Evolutionary conservation across 768 basidiomycete genomes (phyloP).

Genomic region (Asterophora parasitica): DNA sequence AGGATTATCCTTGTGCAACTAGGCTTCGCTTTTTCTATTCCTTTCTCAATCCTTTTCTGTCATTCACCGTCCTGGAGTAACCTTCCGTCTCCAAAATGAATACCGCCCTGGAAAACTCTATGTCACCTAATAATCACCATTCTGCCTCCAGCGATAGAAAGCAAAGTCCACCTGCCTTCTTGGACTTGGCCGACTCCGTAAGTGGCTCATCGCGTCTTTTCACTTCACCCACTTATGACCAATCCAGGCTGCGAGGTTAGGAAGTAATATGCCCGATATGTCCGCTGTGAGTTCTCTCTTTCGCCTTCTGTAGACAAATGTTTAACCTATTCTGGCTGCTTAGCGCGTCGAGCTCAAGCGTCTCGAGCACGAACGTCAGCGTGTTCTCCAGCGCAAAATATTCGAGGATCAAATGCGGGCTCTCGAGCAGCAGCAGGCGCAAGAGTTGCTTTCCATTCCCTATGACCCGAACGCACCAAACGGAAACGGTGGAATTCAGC

Average conservation of each 20-base stretch:
- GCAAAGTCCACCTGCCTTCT: constrained; percentile 87
- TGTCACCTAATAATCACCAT: constrained; percentile 68
- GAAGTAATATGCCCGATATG: constrained; percentile 83
- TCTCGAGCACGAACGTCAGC: constrained; percentile 88
- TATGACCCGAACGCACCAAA: constrained; percentile 47
- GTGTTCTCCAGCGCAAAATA: constrained; percentile 75
- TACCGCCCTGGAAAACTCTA: constrained; percentile 65
- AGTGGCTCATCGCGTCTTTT: constrained; percentile 28
- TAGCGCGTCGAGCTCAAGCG: constrained; percentile 90
- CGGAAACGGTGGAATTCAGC: constrained; percentile 51
- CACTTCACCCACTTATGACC: constrained; percentile 17
- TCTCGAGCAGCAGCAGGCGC: constrained; percentile 87
- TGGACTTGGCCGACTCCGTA: constrained; percentile 92
- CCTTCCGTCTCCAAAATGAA: constrained; percentile 59
- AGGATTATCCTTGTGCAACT: constrained; percentile 68
- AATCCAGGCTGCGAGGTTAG: constrained; percentile 71
- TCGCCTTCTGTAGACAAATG: constrained; percentile 2
- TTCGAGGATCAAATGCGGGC: constrained; percentile 97
- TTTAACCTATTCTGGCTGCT: constrained; percentile 7
- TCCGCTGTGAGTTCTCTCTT: constrained; percentile 59
- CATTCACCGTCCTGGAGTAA: constrained; percentile 53
- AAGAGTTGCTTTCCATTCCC: constrained; percentile 75
- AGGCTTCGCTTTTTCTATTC: constrained; percentile 50
- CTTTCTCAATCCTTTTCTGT: constrained; percentile 47
- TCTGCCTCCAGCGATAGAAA: constrained; percentile 65